Conservation (phyloP, 2,329 filamentous ascomycete genomes). For the Aspergillus pseudoterreus region DNA sequence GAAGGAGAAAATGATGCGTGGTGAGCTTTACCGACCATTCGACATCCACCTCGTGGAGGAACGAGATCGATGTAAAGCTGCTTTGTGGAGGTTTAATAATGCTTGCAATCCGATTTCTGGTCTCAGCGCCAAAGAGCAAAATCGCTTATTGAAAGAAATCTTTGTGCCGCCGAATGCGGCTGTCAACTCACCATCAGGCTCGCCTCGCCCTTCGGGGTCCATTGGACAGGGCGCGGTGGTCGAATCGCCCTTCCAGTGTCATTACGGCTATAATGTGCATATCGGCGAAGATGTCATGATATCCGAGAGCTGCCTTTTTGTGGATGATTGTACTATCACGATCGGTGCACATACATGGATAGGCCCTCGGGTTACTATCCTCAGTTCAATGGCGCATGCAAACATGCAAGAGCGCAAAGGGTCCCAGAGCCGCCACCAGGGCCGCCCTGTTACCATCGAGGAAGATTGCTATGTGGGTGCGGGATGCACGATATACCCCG, state of each 20-base stretch:
- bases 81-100: conserved; percentile 83
- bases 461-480: conserved; percentile 66
- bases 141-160: conserved; percentile 36
- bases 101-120: conserved; percentile 71
- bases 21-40: conserved; percentile 74
- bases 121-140: conserved; percentile 53
- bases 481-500: conserved; percentile 55
- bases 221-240: conserved; percentile 75
- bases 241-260: conserved; percentile 84
- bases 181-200: conserved; percentile 50
- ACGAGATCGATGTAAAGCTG: conserved; percentile 76
- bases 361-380: conserved; percentile 82
- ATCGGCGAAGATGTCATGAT: conserved; percentile 84
- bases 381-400: conserved; percentile 68
- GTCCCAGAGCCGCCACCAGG: conserved; percentile 66
- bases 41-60: conserved; percentile 75
- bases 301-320: conserved; percentile 76
- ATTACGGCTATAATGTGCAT: conserved; percentile 92
- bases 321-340: conserved; percentile 78
- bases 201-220: conserved; percentile 52
- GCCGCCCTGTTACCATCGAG: conserved; percentile 71
- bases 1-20: conserved; percentile 85
- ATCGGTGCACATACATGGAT: conserved; percentile 70
- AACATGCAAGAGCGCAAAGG: conserved; percentile 73
- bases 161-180: conserved; percentile 31